These are phyloP conservation scores for Dryas alaskensis DNA, from an alignment of 306 rosid species.

Conservation along the genomic window DNA sequence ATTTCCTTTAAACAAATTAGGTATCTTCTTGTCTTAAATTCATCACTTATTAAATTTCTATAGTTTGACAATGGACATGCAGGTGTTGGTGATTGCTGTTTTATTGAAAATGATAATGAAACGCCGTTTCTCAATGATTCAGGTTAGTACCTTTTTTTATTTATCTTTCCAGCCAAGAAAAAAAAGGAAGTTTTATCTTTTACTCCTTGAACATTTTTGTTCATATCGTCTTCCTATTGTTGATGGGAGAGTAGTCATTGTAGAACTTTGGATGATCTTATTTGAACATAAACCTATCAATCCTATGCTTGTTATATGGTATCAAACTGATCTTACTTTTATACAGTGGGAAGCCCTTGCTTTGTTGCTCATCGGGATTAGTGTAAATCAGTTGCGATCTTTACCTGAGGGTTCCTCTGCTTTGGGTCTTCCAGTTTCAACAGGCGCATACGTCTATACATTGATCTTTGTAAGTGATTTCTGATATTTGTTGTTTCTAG, in stretches of 20 bases:
- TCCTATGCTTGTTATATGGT: constrained; percentile 9
- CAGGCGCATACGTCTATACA: constrained; percentile 79
- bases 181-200: not conserved
- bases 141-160: constrained; percentile 49
- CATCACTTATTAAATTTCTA: constrained; percentile 16
- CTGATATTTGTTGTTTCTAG: not conserved
- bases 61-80: constrained; percentile 32
- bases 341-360: constrained; percentile 99
- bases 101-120: constrained; percentile 88
- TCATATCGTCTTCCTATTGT: constrained; percentile 11
- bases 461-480: constrained; percentile 71
- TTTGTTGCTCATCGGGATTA: constrained; percentile 86
- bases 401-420: constrained; percentile 74
- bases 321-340: constrained; percentile 26
- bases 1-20: not conserved
- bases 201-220: not conserved
- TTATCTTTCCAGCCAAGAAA: constrained; percentile 9
- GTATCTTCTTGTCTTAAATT: not conserved
- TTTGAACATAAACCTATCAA: constrained; percentile 17
- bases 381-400: constrained; percentile 86
- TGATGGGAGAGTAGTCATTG: constrained; percentile 10
- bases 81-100: constrained; percentile 99
- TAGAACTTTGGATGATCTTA: constrained; percentile 18
- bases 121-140: constrained; percentile 88
- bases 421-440: constrained; percentile 70